These are phyloP conservation scores for Saccharomycopsis phalli DNA, from an alignment of 1,139 yeast species.

Conservation along the genomic window DNA sequence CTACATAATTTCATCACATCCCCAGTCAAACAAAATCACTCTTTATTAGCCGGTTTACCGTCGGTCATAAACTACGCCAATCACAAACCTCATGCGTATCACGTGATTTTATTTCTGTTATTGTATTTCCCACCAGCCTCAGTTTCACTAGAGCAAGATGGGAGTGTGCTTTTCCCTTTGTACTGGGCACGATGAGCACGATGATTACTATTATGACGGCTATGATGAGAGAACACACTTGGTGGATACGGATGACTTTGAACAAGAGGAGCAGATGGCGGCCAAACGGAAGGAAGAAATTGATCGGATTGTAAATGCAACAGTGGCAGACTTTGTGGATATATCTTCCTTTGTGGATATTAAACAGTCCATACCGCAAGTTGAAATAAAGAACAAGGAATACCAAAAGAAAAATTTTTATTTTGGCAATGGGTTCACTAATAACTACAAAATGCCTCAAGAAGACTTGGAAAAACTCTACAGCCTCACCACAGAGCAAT, in stretches of 20 bases:
- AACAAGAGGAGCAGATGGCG: slow-evolving; percentile 3
- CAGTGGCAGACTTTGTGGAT: slow-evolving; percentile 14
- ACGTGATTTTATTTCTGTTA: too few relatives aligned
- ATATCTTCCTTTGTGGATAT: slow-evolving; percentile 10
- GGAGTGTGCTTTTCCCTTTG: slow-evolving; percentile 16
- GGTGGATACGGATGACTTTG: slow-evolving; percentile 1
- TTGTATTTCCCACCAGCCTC: too few relatives aligned
- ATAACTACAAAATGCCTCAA: slow-evolving; percentile 4
- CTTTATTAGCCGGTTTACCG: too few relatives aligned
- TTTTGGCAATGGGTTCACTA: slow-evolving; percentile 17
- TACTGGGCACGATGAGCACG: slow-evolving; percentile 7
- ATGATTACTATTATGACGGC: slow-evolving; percentile 2
- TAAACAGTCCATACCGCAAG: slow-evolving; percentile 6
- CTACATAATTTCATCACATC: too few relatives aligned
- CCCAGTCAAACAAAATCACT: too few relatives aligned
- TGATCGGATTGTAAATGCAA: slow-evolving; percentile 13
- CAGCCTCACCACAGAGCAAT: slow-evolving; percentile 3
- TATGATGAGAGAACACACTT: slow-evolving; percentile 5
- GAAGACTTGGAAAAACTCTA: slow-evolving; percentile 6
- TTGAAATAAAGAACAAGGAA: slow-evolving; percentile 1
- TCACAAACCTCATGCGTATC: too few relatives aligned
- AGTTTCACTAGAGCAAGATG: too few relatives aligned
- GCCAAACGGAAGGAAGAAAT: slow-evolving; percentile 9
- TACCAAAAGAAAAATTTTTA: slow-evolving; percentile 6
- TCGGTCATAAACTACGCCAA: too few relatives aligned